Conservation (phyloP, 345 rosid genomes). For the Hirschfeldia incana region DNA sequence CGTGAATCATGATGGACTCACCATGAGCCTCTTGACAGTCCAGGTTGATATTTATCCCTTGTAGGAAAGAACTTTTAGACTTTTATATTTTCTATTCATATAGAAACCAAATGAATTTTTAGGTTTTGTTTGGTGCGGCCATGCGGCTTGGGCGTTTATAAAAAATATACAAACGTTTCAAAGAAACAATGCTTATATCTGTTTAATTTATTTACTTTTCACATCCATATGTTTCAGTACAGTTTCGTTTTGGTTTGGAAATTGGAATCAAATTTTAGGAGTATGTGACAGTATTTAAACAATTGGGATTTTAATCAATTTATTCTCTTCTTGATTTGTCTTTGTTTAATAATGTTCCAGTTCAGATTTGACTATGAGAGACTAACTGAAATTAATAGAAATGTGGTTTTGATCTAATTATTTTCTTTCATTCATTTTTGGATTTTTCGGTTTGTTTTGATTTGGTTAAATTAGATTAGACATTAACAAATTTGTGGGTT, state of each 20-base stretch:
- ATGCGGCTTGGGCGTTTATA: neutral
- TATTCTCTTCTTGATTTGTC: neutral
- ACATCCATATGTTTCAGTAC: neutral
- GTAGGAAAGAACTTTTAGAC: neutral
- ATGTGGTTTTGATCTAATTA: neutral
- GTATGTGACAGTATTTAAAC: neutral
- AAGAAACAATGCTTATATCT: neutral
- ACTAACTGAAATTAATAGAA: neutral
- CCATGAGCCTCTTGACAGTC: constrained; percentile 27
- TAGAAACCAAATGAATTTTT: neutral
- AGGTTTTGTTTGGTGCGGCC: neutral
- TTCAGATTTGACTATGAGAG: neutral
- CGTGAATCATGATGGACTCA: constrained; percentile 31
- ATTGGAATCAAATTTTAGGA: too few species aligned
- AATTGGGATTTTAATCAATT: neutral
- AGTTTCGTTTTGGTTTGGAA: too few species aligned
- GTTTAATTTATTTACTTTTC: neutral
- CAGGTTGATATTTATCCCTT: constrained; percentile 29
- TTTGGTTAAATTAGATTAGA: neutral
- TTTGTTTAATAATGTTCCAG: neutral
- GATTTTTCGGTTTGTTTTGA: neutral
- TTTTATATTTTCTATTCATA: neutral
- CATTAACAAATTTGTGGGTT: constrained; percentile 44
- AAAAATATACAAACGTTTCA: neutral
- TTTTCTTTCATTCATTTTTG: neutral